Evolutionary conservation across 768 basidiomycete species (phyloP).

Genomic region (Pisolithus orientalis): DNA sequence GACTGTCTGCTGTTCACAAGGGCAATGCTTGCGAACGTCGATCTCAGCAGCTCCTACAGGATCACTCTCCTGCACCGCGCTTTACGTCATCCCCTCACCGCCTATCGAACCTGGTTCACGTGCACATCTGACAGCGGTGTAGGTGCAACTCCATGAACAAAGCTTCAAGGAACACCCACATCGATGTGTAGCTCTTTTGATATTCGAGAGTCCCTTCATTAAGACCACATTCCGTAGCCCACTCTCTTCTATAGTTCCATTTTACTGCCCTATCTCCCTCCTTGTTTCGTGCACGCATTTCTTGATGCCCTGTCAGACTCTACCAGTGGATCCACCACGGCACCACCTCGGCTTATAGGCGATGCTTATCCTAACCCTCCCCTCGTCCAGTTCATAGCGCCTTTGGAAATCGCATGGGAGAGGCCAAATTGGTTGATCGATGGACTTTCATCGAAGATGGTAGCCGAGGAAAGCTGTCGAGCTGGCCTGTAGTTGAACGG

Average conservation of each 20-base stretch:
- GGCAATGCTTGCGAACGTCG: slow-evolving; percentile 74
- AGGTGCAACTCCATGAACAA: background rate
- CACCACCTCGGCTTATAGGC: background rate
- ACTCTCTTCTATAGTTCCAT: slow-evolving; percentile 68
- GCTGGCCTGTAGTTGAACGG: slow-evolving; percentile 41
- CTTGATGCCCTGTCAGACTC: background rate
- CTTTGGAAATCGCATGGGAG: slow-evolving; percentile 20
- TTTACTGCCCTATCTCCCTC: slow-evolving; percentile 70
- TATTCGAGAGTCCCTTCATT: slow-evolving; percentile 81
- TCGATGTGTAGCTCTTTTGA: slow-evolving; percentile 55
- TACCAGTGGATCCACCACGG: background rate
- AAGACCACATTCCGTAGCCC: slow-evolving; percentile 61
- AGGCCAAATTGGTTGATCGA: slow-evolving; percentile 1
- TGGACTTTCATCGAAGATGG: background rate
- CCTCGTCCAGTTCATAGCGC: slow-evolving; percentile 13
- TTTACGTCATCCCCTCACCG: background rate
- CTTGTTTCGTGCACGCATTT: background rate
- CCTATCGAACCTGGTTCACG: background rate
- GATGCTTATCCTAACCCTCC: slow-evolving; percentile 19
- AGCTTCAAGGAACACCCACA: background rate
- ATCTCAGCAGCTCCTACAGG: slow-evolving; percentile 52
- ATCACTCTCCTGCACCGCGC: slow-evolving; percentile 21
- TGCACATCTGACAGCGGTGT: background rate
- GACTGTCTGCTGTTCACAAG: slow-evolving; percentile 50
- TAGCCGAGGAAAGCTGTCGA: slow-evolving; percentile 11